Evolutionary conservation across 495 filamentous ascomycete genomes (phyloP).

Genomic region (Geopyxis carbonaria): DNA sequence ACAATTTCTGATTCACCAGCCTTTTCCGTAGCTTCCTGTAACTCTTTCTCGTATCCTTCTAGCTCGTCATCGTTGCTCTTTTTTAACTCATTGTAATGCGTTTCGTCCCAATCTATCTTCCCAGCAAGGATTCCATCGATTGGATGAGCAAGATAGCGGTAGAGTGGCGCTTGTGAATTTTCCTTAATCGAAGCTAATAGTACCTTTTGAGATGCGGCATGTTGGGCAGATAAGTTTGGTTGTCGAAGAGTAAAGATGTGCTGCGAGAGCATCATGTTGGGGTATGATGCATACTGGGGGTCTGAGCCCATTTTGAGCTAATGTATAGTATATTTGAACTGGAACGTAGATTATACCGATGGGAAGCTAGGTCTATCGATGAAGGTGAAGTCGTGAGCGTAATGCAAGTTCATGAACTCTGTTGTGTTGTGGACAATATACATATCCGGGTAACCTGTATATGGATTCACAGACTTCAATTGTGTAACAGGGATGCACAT

Average conservation of each 20-base stretch:
- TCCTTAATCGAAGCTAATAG: constrained; percentile 85
- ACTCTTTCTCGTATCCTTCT: constrained; percentile 81
- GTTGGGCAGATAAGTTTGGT: constrained; percentile 55
- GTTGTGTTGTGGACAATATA: too few relatives aligned
- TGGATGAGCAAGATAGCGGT: constrained; percentile 87
- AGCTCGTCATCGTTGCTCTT: constrained; percentile 83
- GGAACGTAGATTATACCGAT: too few relatives aligned
- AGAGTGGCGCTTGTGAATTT: constrained; percentile 92
- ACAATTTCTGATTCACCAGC: constrained; percentile 91
- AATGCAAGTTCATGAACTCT: too few relatives aligned
- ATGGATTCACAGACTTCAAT: too few relatives aligned
- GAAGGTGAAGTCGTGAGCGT: too few relatives aligned
- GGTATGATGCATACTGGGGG: constrained; percentile 91
- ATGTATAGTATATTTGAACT: too few relatives aligned
- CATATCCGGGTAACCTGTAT: too few relatives aligned
- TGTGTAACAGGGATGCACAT: too few relatives aligned
- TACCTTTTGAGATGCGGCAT: constrained; percentile 53
- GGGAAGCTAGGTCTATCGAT: too few relatives aligned
- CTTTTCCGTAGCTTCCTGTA: constrained; percentile 84
- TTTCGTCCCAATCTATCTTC: constrained; percentile 63
- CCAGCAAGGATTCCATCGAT: constrained; percentile 58
- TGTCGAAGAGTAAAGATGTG: constrained; percentile 95
- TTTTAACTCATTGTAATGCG: constrained; percentile 65
- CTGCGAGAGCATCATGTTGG: constrained; percentile 78
- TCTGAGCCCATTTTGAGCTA: constrained; percentile 99